Evolutionary conservation across 2,329 filamentous ascomycete species (phyloP).

Genomic region (Fusarium ramigenum): DNA sequence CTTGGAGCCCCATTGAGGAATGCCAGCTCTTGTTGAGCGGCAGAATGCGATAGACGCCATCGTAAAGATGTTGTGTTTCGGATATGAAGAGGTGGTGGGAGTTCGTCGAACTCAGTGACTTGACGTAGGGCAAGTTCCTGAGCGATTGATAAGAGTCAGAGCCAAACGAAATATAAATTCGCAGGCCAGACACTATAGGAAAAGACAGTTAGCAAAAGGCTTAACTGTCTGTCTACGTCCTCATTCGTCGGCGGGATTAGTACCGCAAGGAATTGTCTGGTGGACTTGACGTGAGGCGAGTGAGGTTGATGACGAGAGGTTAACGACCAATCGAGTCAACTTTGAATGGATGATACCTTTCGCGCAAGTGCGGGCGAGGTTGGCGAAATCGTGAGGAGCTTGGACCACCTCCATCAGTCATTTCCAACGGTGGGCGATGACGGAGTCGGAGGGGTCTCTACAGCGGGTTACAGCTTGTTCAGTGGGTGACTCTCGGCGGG

Average conservation of each 20-base stretch:
- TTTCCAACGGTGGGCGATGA: slow-evolving; percentile 21
- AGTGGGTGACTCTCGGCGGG: slow-evolving; percentile 32
- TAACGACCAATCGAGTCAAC: slow-evolving; percentile 35
- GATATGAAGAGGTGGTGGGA: slow-evolving; percentile 14
- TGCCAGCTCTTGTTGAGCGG: slow-evolving; percentile 53
- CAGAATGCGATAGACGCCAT: slow-evolving; percentile 58
- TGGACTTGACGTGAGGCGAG: slow-evolving; percentile 8
- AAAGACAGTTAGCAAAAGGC: slow-evolving; percentile 33
- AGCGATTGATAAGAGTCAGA: slow-evolving; percentile 36
- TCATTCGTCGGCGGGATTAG: slow-evolving; percentile 34
- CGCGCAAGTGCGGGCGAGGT: slow-evolving; percentile 36
- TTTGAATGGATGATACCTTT: slow-evolving; percentile 36
- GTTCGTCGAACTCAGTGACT: slow-evolving; percentile 18
- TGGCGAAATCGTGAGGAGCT: slow-evolving; percentile 42
- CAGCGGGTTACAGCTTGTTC: slow-evolving; percentile 23
- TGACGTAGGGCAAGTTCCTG: slow-evolving; percentile 34
- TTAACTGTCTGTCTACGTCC: slow-evolving; percentile 36
- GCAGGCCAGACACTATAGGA: slow-evolving; percentile 4
- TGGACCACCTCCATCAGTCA: slow-evolving; percentile 39
- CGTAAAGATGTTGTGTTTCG: slow-evolving; percentile 16
- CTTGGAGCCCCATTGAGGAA: slow-evolving; percentile 50
- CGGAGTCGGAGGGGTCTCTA: slow-evolving; percentile 11
- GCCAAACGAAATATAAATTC: slow-evolving; percentile 1
- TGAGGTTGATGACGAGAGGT: slow-evolving; percentile 38
- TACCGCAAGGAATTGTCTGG: slow-evolving; percentile 11